Base-by-base conservation (phyloP, 2,329 filamentous ascomycete genomes). In the Claviceps sp. region DNA sequence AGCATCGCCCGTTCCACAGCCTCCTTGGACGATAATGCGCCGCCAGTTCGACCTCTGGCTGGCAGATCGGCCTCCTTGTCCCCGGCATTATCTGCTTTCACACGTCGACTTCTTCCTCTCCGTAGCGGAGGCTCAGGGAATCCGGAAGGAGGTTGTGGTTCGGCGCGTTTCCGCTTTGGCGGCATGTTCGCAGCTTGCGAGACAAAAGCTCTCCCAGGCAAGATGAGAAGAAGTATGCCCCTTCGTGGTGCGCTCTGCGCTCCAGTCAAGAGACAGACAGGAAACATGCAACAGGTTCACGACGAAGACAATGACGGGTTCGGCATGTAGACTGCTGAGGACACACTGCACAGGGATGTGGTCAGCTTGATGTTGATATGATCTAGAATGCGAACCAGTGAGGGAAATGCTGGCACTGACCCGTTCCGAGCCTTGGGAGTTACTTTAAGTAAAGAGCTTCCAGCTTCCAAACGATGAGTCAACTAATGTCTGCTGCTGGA, bases 1-100 rank as follows among this genome's bases (percentile, higher is more conserved):
- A 67, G 65, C 54, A 74, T 66, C 17, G 71, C 71, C 3, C 64
- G 55, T 8, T 71, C 60, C 5, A 74, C 64, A 2, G 61, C 62
- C 9, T 65, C 59, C 7, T 44, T 55, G 2, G 55, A 53, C 2
- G 26, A 37, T 17, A 55, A 44, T 13, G 34, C 42, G 6, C 20
- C 34, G 7, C 40, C 47, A 13, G 17, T 8, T 11, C 34, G 22
- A 44, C 6, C 5, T 26, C 34, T 16, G 5, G 22, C 26, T n/a
- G 3, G 17, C 29, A 14, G 7, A 16, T 49, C 40, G 14, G 23
- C 20, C 8, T 40, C 23, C 5, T 4, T 22, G 16, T 29, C 16
- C 0, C 29, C 37, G 13, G 49, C 54, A 16, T 53, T 52, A 9
- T 57, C 50, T 17, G 34, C 39, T 16, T 45, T 52, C 17, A 52